phyloP scores from a whole-genome alignment of 164 flowering plant species.

The Chimonanthus praecox region DNA sequence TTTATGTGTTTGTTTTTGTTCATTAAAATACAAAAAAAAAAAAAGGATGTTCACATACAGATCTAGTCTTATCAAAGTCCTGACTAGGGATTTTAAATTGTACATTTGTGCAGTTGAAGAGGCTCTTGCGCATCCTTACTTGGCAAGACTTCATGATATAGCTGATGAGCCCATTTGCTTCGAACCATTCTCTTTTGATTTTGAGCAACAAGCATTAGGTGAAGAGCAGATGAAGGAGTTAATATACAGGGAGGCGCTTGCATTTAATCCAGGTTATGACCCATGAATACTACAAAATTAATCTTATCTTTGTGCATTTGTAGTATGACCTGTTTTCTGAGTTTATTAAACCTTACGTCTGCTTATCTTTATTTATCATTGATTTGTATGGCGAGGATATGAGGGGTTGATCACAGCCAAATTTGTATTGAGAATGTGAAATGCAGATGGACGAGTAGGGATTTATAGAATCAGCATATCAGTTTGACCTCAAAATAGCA shows the following conservation, averaged over 20 bases:
- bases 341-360: no score
- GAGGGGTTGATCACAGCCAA: no score
- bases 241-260: slow-evolving; percentile 74
- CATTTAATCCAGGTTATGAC: slow-evolving; percentile 61
- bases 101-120: slow-evolving; percentile 62
- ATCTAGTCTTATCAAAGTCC: background rate
- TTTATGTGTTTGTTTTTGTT: background rate
- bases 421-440: no score
- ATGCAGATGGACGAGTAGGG: no score
- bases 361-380: no score
- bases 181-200: slow-evolving; percentile 73
- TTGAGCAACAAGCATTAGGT: slow-evolving; percentile 63
- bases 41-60: background rate
- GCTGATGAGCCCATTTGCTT: slow-evolving; percentile 87
- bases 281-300: background rate
- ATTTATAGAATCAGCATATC: no score
- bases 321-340: no score
- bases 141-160: slow-evolving; percentile 74
- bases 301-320: background rate
- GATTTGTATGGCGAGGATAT: no score
- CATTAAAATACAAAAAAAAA: background rate
- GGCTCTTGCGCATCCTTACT: slow-evolving; percentile 90
- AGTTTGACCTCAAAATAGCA: no score
- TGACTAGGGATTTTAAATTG: background rate
- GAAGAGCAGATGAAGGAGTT: slow-evolving; percentile 94